These are phyloP conservation scores for Apophysomyces ossiformis DNA, from an alignment of 371 early-diverging fungal genomes.

Conservation along the genomic window DNA sequence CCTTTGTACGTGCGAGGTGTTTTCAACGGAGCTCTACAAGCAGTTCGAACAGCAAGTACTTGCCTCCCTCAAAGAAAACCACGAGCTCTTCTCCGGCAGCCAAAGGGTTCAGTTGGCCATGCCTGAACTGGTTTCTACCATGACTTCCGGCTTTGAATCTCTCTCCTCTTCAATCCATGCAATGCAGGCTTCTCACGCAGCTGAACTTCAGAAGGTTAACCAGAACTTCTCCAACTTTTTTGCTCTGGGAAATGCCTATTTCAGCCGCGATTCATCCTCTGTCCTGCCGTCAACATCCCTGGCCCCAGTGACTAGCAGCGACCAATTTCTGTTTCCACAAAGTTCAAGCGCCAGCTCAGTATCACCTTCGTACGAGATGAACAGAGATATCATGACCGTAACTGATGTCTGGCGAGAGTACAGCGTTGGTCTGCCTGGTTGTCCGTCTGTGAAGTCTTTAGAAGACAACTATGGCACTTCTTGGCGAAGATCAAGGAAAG, in stretches of 20 bases:
- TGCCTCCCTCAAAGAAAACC: background rate
- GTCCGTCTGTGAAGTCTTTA: background rate
- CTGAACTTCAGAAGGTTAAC: too few relatives aligned
- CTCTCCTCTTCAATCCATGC: too few relatives aligned
- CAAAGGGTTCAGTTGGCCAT: background rate
- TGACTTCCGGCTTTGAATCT: too few relatives aligned
- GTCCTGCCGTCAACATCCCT: background rate
- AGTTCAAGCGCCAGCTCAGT: too few relatives aligned
- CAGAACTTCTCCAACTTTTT: too few relatives aligned
- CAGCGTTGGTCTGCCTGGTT: background rate
- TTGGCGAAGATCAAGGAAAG: background rate
- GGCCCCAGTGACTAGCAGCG: background rate
- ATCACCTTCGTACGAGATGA: background rate
- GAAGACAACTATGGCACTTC: conserved; percentile 10
- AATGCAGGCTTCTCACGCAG: too few relatives aligned
- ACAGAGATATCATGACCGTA: background rate
- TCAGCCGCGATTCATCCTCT: background rate
- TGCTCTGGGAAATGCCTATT: background rate
- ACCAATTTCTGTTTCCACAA: background rate
- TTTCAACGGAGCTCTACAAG: conserved; percentile 2
- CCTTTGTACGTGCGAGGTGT: conserved; percentile 7
- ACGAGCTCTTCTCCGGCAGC: background rate
- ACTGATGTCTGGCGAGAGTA: background rate
- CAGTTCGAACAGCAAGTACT: conserved; percentile 2
- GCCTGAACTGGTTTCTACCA: background rate